Conservation (phyloP, 306 rosid species). For the Cicer yamashitae region DNA sequence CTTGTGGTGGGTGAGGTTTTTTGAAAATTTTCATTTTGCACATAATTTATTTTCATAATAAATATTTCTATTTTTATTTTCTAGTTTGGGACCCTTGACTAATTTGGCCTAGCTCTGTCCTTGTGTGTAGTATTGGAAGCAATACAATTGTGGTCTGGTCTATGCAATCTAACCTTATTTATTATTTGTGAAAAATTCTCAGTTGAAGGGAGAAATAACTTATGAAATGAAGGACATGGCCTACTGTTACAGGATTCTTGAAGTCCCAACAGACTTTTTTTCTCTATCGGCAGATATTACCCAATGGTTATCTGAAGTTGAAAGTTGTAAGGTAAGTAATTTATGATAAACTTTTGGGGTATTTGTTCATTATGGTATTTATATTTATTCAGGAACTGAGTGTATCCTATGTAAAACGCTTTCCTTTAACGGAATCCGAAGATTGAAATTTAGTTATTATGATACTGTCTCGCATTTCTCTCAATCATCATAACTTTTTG, state of each 20-base stretch:
- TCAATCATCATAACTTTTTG: slow-evolving; percentile 30
- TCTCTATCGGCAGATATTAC: slow-evolving; percentile 75
- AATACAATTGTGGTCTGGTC: slow-evolving; percentile 17
- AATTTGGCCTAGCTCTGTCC: slow-evolving; percentile 5
- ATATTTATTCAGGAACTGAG: slow-evolving; percentile 8
- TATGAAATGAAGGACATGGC: slow-evolving; percentile 88
- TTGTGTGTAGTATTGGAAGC: slow-evolving; percentile 19
- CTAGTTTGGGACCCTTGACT: slow-evolving; percentile 11
- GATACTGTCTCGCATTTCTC: slow-evolving; percentile 31
- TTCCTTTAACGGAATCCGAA: slow-evolving; percentile 4
- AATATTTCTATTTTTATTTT: slow-evolving; percentile 21
- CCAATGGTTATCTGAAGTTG: slow-evolving; percentile 86
- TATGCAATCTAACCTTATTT: slow-evolving; percentile 35
- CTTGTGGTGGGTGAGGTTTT: neutral
- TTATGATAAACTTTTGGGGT: slow-evolving; percentile 1
- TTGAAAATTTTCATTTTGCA: neutral
- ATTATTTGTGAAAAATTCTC: slow-evolving; percentile 42
- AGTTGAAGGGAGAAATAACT: slow-evolving; percentile 89
- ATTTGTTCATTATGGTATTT: slow-evolving; percentile 16
- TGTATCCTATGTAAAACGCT: slow-evolving; percentile 9
- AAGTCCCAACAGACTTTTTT: slow-evolving; percentile 69
- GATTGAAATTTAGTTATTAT: slow-evolving; percentile 25
- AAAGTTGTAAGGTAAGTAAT: slow-evolving; percentile 74
- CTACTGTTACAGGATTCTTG: slow-evolving; percentile 68
- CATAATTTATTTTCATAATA: neutral